A percentile compares a stretch with the other conserved stretches of the same genome.
These are phyloP conservation scores for Paraphaeosphaeria sporulosa DNA, from an alignment of 2,329 filamentous ascomycete species.

Conservation along the genomic window DNA sequence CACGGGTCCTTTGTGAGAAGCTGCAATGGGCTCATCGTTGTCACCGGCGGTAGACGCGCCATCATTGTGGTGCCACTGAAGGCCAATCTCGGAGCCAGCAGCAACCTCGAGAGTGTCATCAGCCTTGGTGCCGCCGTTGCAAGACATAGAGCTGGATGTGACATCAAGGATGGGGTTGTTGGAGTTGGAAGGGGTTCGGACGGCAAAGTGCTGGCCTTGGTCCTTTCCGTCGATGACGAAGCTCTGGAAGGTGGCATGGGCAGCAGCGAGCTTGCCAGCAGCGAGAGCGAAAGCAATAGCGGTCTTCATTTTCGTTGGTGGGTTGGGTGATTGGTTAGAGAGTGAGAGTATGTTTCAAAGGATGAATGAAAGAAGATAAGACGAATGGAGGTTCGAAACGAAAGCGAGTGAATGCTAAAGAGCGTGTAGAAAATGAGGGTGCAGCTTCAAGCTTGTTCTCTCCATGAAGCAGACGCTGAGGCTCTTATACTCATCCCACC, in stretches of 20 bases:
- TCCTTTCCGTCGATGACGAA: conserved; percentile 53
- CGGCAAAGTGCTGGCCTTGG: conserved; percentile 44
- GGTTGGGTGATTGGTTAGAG: conserved; percentile 28
- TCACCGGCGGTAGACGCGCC: conserved; percentile 34
- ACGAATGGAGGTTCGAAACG: conserved; percentile 20
- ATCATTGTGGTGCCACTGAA: conserved; percentile 62
- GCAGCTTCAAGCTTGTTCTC: conserved; percentile 14
- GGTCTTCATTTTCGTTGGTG: conserved; percentile 43
- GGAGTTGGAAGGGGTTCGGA: conserved; percentile 54
- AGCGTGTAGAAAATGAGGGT: conserved; percentile 17
- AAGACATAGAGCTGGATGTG: conserved; percentile 44
- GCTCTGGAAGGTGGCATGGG: conserved; percentile 48
- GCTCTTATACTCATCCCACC: conserved; percentile 14
- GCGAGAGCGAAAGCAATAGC: conserved; percentile 41
- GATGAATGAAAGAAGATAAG: conserved; percentile 30
- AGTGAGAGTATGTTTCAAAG: conserved; percentile 27
- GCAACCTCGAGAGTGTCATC: conserved; percentile 56
- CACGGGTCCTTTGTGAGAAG: conserved; percentile 61
- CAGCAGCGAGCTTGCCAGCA: conserved; percentile 42
- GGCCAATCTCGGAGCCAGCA: conserved; percentile 54
- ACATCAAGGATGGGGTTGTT: conserved; percentile 50
- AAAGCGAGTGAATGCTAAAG: conserved; percentile 23
- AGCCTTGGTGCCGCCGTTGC: conserved; percentile 43
- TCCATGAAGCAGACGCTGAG: conserved; percentile 7
- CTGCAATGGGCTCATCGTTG: conserved; percentile 61